phyloP scores from a whole-genome alignment of 1,139 yeast species.

The Pneumocystis sp. region DNA sequence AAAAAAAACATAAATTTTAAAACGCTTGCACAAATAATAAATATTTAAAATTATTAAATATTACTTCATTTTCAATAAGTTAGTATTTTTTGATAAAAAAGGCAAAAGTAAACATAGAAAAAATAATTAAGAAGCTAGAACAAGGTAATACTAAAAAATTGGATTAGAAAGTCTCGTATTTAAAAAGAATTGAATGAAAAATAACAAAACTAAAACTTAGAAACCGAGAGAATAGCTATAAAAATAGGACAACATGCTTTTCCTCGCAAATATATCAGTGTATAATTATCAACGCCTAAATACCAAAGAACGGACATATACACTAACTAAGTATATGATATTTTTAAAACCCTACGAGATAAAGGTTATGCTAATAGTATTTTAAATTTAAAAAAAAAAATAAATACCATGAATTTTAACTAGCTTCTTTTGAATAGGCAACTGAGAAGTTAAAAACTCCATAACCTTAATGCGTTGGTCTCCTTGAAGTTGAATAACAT shows the following conservation, averaged over 20 bases:
- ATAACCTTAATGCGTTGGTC: conserved; percentile 95
- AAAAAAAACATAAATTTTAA: no score
- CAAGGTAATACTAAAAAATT: neutral
- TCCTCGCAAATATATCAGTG: neutral
- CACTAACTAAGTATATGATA: neutral
- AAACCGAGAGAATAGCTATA: neutral
- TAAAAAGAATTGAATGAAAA: neutral
- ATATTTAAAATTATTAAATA: no score
- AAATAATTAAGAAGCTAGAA: neutral
- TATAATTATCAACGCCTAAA: neutral
- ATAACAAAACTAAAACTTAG: neutral
- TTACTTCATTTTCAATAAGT: no score
- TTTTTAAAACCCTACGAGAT: neutral
- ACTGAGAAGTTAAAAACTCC: conserved; percentile 78
- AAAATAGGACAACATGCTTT: neutral
- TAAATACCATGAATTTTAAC: conserved; percentile 97
- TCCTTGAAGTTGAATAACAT: conserved; percentile 95
- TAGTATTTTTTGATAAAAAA: neutral
- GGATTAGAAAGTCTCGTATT: neutral
- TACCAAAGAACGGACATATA: neutral
- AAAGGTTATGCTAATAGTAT: neutral
- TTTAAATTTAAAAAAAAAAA: conserved; percentile 12
- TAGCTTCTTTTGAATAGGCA: conserved; percentile 85
- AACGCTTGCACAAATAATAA: no score
- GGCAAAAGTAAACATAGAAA: neutral